Percentiles rank a stretch among this genome's conserved stretches.
Evolutionary conservation across 176 grass and related monocot genomes (phyloP).

Genomic region (Rhynchospora pubera): DNA sequence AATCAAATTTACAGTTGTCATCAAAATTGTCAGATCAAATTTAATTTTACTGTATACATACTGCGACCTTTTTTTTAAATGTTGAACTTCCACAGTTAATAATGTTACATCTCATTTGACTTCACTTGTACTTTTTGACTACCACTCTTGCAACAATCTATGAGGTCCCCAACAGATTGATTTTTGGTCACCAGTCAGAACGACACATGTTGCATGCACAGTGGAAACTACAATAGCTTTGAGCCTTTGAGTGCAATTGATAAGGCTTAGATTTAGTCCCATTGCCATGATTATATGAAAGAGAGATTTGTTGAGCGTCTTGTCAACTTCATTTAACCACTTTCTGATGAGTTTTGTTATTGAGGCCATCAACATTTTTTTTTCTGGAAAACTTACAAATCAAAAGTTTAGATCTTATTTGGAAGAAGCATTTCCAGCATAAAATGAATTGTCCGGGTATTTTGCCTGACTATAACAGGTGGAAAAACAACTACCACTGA

Average conservation of each 20-base stretch:
- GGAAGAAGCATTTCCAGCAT: background rate
- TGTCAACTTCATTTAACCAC: background rate
- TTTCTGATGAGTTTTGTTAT: background rate
- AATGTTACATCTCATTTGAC: background rate
- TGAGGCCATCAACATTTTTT: background rate
- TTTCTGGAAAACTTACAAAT: background rate
- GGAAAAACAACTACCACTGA: background rate
- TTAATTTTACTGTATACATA: background rate
- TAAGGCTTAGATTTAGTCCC: background rate
- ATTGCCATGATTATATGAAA: background rate
- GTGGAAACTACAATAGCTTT: background rate
- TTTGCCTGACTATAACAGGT: background rate
- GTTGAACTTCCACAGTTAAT: background rate
- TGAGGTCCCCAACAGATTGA: background rate
- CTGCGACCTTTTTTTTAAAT: background rate
- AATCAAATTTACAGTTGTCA: background rate
- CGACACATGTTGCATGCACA: background rate
- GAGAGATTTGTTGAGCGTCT: background rate
- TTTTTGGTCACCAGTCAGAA: background rate
- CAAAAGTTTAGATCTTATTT: background rate
- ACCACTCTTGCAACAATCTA: background rate
- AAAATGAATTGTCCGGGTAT: background rate
- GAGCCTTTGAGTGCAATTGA: background rate
- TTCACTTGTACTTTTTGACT: background rate
- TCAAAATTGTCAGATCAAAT: background rate